Conservation (phyloP, 192 early-diverging fungal species). For the Pilaira anomala region DNA sequence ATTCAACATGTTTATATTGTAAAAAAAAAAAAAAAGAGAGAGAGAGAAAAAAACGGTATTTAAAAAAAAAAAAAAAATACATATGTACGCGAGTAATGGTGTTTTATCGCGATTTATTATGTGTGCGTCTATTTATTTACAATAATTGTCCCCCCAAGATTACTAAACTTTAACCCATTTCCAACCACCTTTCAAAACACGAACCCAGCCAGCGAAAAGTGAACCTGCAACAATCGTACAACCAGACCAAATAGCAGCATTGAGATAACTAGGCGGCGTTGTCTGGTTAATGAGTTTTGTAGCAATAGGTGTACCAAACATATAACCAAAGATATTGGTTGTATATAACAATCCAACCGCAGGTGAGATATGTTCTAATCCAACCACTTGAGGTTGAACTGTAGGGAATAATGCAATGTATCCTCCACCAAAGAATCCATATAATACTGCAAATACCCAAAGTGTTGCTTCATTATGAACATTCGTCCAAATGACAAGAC, state of each 20-base stretch:
- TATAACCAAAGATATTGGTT: constrained; percentile 42
- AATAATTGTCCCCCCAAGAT: no score
- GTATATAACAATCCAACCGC: constrained; percentile 40
- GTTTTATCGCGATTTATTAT: no score
- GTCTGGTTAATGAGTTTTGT: constrained; percentile 28
- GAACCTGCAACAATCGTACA: constrained; percentile 20
- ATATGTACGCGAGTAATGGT: no score
- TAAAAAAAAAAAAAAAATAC: no score
- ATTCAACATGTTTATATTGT: neutral
- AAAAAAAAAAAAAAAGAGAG: neutral
- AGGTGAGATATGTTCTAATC: constrained; percentile 34
- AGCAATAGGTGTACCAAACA: constrained; percentile 41
- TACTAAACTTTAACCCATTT: constrained; percentile 22
- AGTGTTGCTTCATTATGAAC: constrained; percentile 38
- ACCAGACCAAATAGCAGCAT: constrained; percentile 25
- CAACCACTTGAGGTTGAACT: constrained; percentile 37
- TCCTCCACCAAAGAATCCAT: constrained; percentile 48
- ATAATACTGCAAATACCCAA: constrained; percentile 39
- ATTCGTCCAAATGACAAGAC: constrained; percentile 44
- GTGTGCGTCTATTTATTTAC: no score
- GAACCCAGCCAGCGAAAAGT: constrained; percentile 20
- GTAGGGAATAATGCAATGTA: constrained; percentile 44
- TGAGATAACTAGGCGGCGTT: constrained; percentile 9
- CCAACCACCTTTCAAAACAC: constrained; percentile 21
- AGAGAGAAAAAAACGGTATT: no score